Base-by-base conservation (phyloP, 352 stramenopile species). In the Pythium periplocum region DNA sequence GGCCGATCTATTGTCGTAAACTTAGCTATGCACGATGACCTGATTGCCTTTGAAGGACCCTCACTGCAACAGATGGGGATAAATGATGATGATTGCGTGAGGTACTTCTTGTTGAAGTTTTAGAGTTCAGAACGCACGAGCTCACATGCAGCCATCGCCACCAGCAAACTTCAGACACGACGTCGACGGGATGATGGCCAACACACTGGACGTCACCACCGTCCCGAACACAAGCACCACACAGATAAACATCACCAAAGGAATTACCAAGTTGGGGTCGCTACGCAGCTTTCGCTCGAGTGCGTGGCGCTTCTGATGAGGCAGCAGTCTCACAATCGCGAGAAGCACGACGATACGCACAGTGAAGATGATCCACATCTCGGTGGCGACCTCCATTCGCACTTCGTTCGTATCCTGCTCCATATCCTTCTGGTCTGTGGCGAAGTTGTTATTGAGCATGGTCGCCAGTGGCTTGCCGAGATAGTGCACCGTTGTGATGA, bases 141-240 rank as follows among this genome's bases (percentile, higher is more conserved):
- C 17, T 26, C 17, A 26, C 17, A 26, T 0, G 17, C 59, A 66
- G 26, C 60, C 60, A 4, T 50, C 3, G 34, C 60, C 60, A 31
- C 60, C 60, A 30, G 50, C 60, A 49, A 67, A 52, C 11, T 31
- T 33, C 11, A 56, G 45, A 33, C 59, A 66, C 17, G 44, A 53
- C 4, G 59, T 62, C 2, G 48, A 48, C 17, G 33, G 33, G 3
- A 57, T 48, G n/a, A 62, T 37, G 9, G 50, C 17, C 2, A 67
- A 39, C 17, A 67, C 10, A 35, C 40, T 51, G 6, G 45, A 41
- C 4, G 42, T 53, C 6, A 51, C 42, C 42, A 45, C 41, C 38
- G 38, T 12, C 7, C 7, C 38, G 17, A 26, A 26, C 17, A 26
- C 17, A 26, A 26, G 17, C 38, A 42, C 38, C 7, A 42, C 7